Percentiles rank a stretch among this genome's conserved stretches.
Evolutionary conservation across 306 rosid genomes (phyloP).

Genomic region (Mimosa bimucronata): DNA sequence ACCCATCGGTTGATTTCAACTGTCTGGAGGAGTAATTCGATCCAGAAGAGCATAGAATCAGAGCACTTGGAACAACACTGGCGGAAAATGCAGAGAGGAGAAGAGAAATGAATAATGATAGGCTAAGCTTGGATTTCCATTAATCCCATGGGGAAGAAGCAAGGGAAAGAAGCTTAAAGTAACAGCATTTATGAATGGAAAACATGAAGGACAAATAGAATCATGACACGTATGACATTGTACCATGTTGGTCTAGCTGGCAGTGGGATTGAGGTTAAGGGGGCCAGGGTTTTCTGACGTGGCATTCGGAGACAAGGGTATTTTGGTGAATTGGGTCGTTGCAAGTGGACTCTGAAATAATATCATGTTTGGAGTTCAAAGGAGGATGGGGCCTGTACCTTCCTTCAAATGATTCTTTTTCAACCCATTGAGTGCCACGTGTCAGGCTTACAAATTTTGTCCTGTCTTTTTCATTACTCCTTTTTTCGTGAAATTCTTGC

Average conservation of each 20-base stretch:
- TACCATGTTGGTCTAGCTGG: not conserved
- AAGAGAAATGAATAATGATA: not conserved
- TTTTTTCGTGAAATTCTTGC: not conserved
- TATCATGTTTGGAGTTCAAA: not conserved
- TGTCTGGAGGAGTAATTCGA: constrained; percentile 42
- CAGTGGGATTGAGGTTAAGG: not conserved
- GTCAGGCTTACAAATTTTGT: not conserved
- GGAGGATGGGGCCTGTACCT: not conserved
- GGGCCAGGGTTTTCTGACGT: constrained; percentile 19
- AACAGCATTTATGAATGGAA: not conserved
- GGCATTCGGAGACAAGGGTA: constrained; percentile 36
- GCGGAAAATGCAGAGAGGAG: constrained; percentile 36
- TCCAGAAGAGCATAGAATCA: constrained; percentile 36
- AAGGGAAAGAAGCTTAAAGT: constrained; percentile 10
- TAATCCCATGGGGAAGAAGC: not conserved
- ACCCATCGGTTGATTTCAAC: constrained; percentile 25
- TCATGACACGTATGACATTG: constrained; percentile 31
- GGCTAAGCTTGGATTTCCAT: not conserved
- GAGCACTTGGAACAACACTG: constrained; percentile 27
- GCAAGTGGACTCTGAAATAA: constrained; percentile 20
- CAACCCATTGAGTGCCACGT: constrained; percentile 7
- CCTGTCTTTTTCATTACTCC: not conserved
- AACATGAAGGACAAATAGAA: constrained; percentile 10
- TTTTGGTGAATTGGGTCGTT: constrained; percentile 6
- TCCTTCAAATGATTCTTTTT: constrained; percentile 24